Evolutionary conservation across 805 yeast genomes (phyloP).

Genomic region (Candida krabiensis): DNA sequence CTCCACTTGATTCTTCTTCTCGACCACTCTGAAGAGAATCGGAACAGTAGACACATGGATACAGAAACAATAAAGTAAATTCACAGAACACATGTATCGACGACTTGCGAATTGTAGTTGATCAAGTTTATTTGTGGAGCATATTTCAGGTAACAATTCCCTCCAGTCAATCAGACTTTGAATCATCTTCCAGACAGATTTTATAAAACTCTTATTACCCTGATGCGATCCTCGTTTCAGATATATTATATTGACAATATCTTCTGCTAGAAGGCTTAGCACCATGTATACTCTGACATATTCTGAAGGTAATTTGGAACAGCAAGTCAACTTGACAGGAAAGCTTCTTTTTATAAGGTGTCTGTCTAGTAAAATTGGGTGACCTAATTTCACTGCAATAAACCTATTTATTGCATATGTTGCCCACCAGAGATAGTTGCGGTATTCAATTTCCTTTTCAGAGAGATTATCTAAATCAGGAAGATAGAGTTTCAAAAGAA

Average conservation of each 20-base stretch:
- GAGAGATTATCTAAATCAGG: neutral
- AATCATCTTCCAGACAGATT: conserved; percentile 6
- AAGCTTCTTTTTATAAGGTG: neutral
- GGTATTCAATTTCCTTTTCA: neutral
- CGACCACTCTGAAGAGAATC: conserved; percentile 4
- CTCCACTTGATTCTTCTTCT: conserved; percentile 3
- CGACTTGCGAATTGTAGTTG: neutral
- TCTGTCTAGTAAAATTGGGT: conserved; percentile 4
- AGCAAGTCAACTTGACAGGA: neutral
- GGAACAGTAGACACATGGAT: conserved; percentile 7
- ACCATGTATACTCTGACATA: conserved; percentile 1
- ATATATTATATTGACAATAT: conserved; percentile 4
- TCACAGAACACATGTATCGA: conserved; percentile 2
- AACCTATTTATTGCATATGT: conserved; percentile 4
- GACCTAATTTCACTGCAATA: conserved; percentile 4
- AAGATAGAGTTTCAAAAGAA: conserved; percentile 1
- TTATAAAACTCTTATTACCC: conserved; percentile 1
- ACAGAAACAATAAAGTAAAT: conserved; percentile 3
- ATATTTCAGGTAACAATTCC: neutral
- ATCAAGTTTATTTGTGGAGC: neutral
- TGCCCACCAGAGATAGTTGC: conserved; percentile 3
- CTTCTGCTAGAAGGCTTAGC: conserved; percentile 3
- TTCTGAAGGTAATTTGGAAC: conserved; percentile 1
- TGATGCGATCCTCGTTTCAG: conserved; percentile 2
- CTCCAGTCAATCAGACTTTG: conserved; percentile 3